Evolutionary conservation across 306 rosid genomes (phyloP).

Genomic region (Cicer pinnatifidum): DNA sequence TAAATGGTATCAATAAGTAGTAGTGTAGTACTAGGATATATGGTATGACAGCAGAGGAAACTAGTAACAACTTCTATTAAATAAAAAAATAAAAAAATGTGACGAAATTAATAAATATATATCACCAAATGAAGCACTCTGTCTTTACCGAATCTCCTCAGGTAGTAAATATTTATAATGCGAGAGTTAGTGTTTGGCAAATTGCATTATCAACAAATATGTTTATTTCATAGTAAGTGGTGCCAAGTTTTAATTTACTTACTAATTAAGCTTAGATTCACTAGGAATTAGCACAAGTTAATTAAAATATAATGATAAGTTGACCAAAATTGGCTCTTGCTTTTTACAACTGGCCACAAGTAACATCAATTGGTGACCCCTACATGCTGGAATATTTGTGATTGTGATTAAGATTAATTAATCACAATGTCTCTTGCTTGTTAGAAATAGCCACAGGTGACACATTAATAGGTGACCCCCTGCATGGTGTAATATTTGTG

Average conservation of each 20-base stretch:
- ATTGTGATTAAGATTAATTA: not conserved
- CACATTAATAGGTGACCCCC: constrained; percentile 29
- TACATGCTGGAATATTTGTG: constrained; percentile 38
- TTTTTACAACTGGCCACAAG: not conserved
- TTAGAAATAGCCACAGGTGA: not conserved
- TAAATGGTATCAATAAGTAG: not conserved
- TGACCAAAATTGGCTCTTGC: constrained; percentile 36
- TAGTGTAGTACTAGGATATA: not conserved
- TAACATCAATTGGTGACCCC: constrained; percentile 30
- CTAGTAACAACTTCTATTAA: constrained; percentile 26
- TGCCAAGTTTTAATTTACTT: constrained; percentile 28
- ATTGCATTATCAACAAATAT: constrained; percentile 18
- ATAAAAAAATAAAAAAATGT: not conserved
- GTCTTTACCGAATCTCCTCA: constrained; percentile 3
- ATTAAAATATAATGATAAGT: constrained; percentile 8
- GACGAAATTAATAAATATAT: not conserved
- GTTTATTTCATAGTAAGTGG: not conserved
- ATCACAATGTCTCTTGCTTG: constrained; percentile 15
- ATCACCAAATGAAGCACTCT: constrained; percentile 46
- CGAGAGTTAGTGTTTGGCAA: not conserved
- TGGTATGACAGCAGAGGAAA: constrained; percentile 41
- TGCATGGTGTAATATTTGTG: constrained; percentile 13
- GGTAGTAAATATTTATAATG: constrained; percentile 24
- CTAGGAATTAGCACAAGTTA: constrained; percentile 13
- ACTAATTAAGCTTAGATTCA: constrained; percentile 17